Evolutionary conservation across 352 stramenopile genomes (phyloP), one percentile per base, ranked within the genome.

Genomic region (Peronospora destructor): DNA sequence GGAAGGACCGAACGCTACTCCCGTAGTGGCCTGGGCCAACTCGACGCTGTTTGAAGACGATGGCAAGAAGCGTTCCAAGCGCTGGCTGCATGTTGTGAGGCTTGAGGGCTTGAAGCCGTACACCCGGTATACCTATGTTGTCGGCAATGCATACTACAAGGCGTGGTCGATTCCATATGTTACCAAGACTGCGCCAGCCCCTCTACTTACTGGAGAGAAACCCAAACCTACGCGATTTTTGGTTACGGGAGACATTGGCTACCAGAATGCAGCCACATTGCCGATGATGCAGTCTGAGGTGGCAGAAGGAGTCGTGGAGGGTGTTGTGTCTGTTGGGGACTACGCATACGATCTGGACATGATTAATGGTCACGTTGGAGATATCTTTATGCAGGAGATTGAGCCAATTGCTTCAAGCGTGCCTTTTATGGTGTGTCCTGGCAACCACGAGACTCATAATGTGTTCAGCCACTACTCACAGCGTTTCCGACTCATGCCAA

Each of bases 371-470:
- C 68, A 79, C 43, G 79, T 92, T 12, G 85, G 85, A 39, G 84
- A 94, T 51, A 87, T 94, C 21, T 97, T 92, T 64, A 92, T 96
- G 84, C 77, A 88, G 32, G 75, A 91, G 49, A 91, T 95, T 54
- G 73, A 95, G 32, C 74, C 79, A 3, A 92, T 95, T 43, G 84
- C 84, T 14, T 73, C 80, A 12, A 65, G 59, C 11, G 71, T 94
- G 28, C 86, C 87, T 1, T 96, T 94, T 53, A 95, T 96, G 85
- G 84, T 95, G 36, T 77, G 78, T 9, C 76, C 84, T 0, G 89
- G 89, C 28, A 97, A 97, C 64, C 89, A 97, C 68, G 89, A 97
- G 56, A 84, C 69, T 14, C 69, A 95, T 59, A 82, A 83, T 39
- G 53, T 69, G 45, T 93, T 94, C 56, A 76, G 64, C 41, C 81